Percentiles rank a stretch among this genome's conserved stretches.
Conservation (phyloP, 2,329 filamentous ascomycete genomes). For the Setomelanomma holmii region DNA sequence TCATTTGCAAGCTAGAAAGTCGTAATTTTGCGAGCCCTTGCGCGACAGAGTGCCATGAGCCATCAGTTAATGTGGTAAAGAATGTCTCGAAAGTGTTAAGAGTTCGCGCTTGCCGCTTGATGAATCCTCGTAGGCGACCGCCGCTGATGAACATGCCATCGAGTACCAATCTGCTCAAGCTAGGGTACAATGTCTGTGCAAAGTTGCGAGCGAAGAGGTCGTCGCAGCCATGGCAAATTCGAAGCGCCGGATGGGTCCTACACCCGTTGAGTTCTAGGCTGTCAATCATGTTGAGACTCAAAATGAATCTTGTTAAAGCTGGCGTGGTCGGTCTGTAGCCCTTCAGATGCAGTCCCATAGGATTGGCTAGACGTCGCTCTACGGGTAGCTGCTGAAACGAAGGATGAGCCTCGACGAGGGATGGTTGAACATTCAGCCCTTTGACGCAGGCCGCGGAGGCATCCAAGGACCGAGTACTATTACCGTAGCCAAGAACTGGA, state of each 20-base stretch:
- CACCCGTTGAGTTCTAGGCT: background rate
- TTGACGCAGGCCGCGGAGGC: background rate
- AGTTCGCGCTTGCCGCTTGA: background rate
- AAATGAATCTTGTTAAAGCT: background rate
- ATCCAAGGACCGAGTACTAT: background rate
- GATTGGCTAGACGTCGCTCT: background rate
- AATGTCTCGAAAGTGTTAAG: background rate
- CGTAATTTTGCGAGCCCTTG: conserved; percentile 1
- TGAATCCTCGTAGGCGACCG: conserved; percentile 1
- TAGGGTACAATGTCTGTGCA: background rate
- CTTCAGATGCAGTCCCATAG: background rate
- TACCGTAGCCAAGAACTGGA: background rate
- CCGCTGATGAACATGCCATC: background rate
- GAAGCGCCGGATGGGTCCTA: background rate
- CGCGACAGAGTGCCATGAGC: conserved; percentile 1
- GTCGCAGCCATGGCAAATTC: conserved; percentile 5
- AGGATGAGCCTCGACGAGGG: background rate
- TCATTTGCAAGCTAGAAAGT: background rate
- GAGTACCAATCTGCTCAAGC: background rate
- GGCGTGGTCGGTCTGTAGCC: background rate
- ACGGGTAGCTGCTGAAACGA: background rate
- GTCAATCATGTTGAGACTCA: background rate
- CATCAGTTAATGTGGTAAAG: background rate
- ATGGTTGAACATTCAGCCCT: background rate
- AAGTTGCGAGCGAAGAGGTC: conserved; percentile 1